Evolutionary conservation across 2,329 filamentous ascomycete genomes (phyloP).

Genomic region (Lachnellula arida): DNA sequence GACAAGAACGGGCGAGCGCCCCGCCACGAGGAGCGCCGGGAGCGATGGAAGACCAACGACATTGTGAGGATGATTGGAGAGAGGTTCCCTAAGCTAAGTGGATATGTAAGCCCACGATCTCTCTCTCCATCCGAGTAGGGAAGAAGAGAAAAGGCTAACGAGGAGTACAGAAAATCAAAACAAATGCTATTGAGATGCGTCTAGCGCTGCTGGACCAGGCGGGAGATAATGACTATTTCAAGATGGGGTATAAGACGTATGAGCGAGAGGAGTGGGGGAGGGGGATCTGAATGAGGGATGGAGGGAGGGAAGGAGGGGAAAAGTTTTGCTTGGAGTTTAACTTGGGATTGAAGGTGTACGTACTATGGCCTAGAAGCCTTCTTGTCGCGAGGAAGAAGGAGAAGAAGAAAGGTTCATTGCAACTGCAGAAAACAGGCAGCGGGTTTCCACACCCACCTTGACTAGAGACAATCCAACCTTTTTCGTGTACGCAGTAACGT

Average conservation of each 20-base stretch:
- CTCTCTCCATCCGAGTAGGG: not conserved
- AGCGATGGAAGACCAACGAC: constrained; percentile 20
- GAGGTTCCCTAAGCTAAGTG: constrained; percentile 19
- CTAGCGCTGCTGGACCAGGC: constrained; percentile 19
- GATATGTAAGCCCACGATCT: constrained; percentile 14
- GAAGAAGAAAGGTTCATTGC: not conserved
- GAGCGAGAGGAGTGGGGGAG: constrained; percentile 20
- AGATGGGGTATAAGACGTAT: constrained; percentile 23
- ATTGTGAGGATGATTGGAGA: constrained; percentile 17
- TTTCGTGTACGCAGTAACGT: no score
- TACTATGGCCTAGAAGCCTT: not conserved
- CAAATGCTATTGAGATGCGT: constrained; percentile 21
- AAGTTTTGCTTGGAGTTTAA: not conserved
- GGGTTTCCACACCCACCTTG: no score
- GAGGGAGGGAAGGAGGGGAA: not conserved
- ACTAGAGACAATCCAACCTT: no score
- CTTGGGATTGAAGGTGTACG: not conserved
- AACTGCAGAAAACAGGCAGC: not conserved
- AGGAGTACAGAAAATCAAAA: constrained; percentile 13
- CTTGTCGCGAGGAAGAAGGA: not conserved
- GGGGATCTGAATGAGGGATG: constrained; percentile 10
- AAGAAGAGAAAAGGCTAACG: constrained; percentile 4
- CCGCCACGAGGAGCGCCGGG: constrained; percentile 15
- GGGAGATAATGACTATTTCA: constrained; percentile 25
- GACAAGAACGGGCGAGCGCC: constrained; percentile 17